These are phyloP conservation scores for Jimgerdemannia flammicorona DNA, from an alignment of 192 early-diverging fungal species.

Conservation along the genomic window DNA sequence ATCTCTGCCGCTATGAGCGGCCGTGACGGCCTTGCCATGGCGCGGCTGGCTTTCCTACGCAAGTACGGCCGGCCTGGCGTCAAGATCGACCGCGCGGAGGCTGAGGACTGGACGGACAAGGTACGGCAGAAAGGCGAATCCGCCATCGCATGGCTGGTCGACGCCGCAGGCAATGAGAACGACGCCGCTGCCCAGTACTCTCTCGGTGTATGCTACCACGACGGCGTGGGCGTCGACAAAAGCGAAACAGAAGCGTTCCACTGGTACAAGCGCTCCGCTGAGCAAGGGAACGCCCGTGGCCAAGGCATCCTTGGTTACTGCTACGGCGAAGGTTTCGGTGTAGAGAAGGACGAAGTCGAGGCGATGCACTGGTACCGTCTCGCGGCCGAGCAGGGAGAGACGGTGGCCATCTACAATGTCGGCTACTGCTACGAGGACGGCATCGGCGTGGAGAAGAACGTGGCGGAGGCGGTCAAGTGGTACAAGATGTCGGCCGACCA, in stretches of 20 bases:
- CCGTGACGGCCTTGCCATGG: slow-evolving; percentile 57
- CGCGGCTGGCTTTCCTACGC: slow-evolving; percentile 70
- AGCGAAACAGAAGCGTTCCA: slow-evolving; percentile 64
- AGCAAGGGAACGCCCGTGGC: slow-evolving; percentile 56
- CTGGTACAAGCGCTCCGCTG: slow-evolving; percentile 66
- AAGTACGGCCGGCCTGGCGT: slow-evolving; percentile 79
- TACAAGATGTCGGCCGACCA: slow-evolving; percentile 56
- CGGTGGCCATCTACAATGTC: slow-evolving; percentile 53
- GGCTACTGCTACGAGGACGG: slow-evolving; percentile 59
- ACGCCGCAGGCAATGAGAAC: slow-evolving; percentile 52
- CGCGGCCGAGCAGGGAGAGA: slow-evolving; percentile 50
- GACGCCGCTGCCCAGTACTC: slow-evolving; percentile 54
- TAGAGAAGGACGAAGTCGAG: slow-evolving; percentile 55
- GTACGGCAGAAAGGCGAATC: slow-evolving; percentile 50
- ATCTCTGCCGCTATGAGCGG: slow-evolving; percentile 51
- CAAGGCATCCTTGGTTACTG: slow-evolving; percentile 73
- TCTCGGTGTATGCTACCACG: slow-evolving; percentile 76
- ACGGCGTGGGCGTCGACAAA: slow-evolving; percentile 68
- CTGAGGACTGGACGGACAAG: slow-evolving; percentile 71
- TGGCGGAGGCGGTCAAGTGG: slow-evolving; percentile 54
- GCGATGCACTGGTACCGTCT: slow-evolving; percentile 63
- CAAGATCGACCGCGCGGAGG: slow-evolving; percentile 73
- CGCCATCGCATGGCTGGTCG: slow-evolving; percentile 61
- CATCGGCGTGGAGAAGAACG: slow-evolving; percentile 49
- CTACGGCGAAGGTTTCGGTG: slow-evolving; percentile 73